Evolutionary conservation across 192 early-diverging fungal species (phyloP).

Genomic region (Linderina pennispora): DNA sequence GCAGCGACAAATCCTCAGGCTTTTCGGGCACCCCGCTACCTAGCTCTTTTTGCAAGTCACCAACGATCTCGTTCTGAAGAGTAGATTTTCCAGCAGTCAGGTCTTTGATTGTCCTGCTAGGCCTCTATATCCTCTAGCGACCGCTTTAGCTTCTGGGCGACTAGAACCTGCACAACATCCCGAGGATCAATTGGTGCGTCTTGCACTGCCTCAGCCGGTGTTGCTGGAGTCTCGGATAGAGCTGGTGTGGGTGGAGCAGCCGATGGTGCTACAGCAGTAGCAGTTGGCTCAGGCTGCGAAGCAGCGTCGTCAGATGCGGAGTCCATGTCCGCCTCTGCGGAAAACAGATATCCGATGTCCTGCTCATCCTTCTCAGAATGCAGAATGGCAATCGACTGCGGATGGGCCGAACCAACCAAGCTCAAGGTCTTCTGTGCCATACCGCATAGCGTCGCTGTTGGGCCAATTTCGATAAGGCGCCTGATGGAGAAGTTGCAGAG

Average conservation of each 20-base stretch:
- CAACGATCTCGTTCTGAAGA: too few species aligned
- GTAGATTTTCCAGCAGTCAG: too few species aligned
- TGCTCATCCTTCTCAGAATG: constrained; percentile 2
- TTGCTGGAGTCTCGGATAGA: too few species aligned
- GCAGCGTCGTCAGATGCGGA: background rate
- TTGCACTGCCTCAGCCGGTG: too few species aligned
- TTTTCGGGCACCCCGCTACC: constrained; percentile 73
- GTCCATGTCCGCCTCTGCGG: constrained; percentile 1
- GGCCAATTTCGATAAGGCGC: constrained; percentile 85
- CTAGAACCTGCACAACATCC: too few species aligned
- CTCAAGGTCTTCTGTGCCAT: constrained; percentile 78
- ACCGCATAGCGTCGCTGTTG: constrained; percentile 75
- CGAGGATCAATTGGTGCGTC: too few species aligned
- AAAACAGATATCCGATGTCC: background rate
- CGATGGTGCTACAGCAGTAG: constrained; percentile 68
- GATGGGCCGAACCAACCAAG: constrained; percentile 45
- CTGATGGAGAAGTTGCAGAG: constrained; percentile 70
- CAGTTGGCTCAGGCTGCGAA: constrained; percentile 26
- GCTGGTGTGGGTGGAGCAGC: too few species aligned
- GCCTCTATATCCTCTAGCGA: too few species aligned
- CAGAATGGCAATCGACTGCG: constrained; percentile 9
- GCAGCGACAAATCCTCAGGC: constrained; percentile 77
- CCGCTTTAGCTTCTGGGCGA: too few species aligned
- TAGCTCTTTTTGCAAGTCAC: constrained; percentile 84
- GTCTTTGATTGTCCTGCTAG: too few species aligned